phyloP scores from a whole-genome alignment of 2,329 filamentous ascomycete genomes.

The Claviceps quebecensis region DNA sequence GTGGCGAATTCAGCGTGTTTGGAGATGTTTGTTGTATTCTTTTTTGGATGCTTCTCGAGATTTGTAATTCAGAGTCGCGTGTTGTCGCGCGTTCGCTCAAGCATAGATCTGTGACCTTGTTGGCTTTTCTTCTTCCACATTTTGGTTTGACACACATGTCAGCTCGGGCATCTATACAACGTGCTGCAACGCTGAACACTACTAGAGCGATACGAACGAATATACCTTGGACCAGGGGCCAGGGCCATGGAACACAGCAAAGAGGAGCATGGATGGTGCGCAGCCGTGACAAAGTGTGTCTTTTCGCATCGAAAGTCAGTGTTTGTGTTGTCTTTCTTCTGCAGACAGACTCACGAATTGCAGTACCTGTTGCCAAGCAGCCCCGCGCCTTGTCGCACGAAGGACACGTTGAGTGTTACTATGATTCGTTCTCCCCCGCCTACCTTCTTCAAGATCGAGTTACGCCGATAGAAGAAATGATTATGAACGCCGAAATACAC shows the following conservation, averaged over 20 bases:
- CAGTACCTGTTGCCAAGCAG: not conserved
- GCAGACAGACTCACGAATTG: not conserved
- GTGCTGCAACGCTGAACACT: not conserved
- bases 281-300: no score
- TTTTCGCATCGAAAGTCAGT: no score
- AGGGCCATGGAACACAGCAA: not conserved
- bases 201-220: not conserved
- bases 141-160: not conserved
- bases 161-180: not conserved
- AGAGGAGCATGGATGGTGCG: not conserved
- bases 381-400: not conserved
- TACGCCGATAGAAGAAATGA: not conserved
- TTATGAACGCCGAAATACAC: not conserved
- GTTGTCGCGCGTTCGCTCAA: not conserved
- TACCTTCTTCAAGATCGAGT: not conserved
- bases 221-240: not conserved
- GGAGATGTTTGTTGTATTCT: no score
- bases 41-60: no score
- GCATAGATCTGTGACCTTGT: constrained; percentile 7
- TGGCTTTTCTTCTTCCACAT: not conserved
- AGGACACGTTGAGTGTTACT: not conserved
- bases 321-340: no score
- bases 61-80: no score
- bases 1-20: not conserved
- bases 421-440: not conserved